Percentiles rank a stretch among this genome's conserved stretches.
Evolutionary conservation across 2,329 filamentous ascomycete genomes (phyloP).

Genomic region (Macrophomina tecta): DNA sequence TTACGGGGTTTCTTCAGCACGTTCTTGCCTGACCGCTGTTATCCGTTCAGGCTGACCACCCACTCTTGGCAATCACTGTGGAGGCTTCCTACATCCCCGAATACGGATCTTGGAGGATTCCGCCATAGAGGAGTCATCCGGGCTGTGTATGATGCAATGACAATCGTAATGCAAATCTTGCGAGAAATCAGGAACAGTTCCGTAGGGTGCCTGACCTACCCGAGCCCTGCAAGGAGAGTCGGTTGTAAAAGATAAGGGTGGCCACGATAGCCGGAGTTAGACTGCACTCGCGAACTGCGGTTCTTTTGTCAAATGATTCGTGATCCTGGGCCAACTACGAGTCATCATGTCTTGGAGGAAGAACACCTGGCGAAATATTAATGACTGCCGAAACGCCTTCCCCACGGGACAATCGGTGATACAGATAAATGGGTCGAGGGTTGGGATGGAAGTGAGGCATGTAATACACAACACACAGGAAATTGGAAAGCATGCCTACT

Average conservation of each 20-base stretch:
- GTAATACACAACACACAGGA: background rate
- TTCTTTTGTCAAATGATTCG: background rate
- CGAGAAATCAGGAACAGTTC: background rate
- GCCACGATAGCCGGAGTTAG: background rate
- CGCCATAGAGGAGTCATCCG: background rate
- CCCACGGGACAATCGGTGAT: too few relatives aligned
- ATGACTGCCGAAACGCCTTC: too few relatives aligned
- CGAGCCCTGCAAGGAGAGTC: background rate
- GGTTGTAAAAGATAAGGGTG: too few relatives aligned
- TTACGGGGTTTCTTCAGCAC: background rate
- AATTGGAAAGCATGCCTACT: background rate
- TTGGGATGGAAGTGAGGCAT: background rate
- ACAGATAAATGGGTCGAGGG: too few relatives aligned
- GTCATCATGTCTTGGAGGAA: too few relatives aligned
- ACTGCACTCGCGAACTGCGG: background rate
- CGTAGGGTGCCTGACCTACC: background rate
- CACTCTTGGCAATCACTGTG: slow-evolving; percentile 10
- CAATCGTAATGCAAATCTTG: background rate
- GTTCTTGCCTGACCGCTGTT: slow-evolving; percentile 4
- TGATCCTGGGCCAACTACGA: background rate
- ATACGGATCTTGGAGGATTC: background rate
- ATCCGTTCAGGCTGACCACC: slow-evolving; percentile 2
- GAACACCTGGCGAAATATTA: too few relatives aligned
- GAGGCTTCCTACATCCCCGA: background rate
- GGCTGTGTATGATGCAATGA: background rate